Conservation (phyloP, 768 basidiomycete genomes). For the Leucosporidium scottii region DNA sequence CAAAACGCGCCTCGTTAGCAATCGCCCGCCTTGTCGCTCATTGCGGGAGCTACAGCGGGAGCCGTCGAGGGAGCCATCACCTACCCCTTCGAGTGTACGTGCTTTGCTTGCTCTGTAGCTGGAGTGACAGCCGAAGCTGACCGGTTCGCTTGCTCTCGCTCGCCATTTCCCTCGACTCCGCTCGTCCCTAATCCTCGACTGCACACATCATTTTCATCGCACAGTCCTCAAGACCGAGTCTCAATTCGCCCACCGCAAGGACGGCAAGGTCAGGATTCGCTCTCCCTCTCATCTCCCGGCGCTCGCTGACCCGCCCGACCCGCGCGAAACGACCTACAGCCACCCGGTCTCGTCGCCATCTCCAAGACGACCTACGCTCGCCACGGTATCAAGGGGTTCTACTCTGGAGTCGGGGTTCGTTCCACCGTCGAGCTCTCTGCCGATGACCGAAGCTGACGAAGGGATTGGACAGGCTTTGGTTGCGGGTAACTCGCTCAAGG, state of each 20-base stretch:
- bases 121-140: not conserved
- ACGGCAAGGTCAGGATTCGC: not conserved
- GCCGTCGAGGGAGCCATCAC: constrained; percentile 60
- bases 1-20: no score
- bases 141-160: not conserved
- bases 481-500: constrained; percentile 85
- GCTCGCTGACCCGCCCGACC: not conserved
- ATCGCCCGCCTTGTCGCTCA: not conserved
- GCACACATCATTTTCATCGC: not conserved
- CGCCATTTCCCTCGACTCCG: not conserved
- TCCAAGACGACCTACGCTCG: constrained; percentile 63
- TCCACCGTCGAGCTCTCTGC: constrained; percentile 50
- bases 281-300: not conserved
- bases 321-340: constrained; percentile 42
- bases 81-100: constrained; percentile 26
- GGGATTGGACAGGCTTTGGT: constrained; percentile 55
- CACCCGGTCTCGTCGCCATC: constrained; percentile 66
- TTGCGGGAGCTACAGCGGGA: constrained; percentile 82
- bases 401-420: constrained; percentile 49
- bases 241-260: constrained; percentile 63
- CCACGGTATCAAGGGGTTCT: constrained; percentile 77
- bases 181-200: no score
- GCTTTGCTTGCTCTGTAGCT: no score
- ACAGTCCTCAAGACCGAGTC: constrained; percentile 88
- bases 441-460: constrained; percentile 37